A percentile compares a stretch with the other conserved stretches of the same genome.
Evolutionary conservation across 2,329 filamentous ascomycete species (phyloP).

Genomic region (Alternaria angustiovoidea): DNA sequence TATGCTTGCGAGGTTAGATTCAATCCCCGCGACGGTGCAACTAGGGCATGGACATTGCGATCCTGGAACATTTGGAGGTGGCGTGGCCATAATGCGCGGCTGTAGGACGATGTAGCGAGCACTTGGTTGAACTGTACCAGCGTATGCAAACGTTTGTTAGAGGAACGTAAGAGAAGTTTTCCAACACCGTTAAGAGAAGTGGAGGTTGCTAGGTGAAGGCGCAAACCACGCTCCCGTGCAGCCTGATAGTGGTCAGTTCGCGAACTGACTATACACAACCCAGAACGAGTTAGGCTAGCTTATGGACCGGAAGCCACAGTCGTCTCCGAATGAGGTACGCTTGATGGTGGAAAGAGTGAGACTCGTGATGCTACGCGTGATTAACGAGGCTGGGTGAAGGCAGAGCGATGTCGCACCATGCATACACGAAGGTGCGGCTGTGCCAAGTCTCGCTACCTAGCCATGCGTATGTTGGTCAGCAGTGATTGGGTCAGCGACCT

Average conservation of each 20-base stretch:
- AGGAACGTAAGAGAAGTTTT: neutral
- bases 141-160: neutral
- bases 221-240: neutral
- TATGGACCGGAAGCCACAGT: fast-evolving
- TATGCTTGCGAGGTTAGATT: neutral
- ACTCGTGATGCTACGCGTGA: neutral
- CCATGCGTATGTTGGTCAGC: neutral
- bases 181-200: neutral
- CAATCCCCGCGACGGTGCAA: neutral
- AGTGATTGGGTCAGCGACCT: neutral
- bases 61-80: too few relatives aligned
- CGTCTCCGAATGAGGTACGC: fast-evolving
- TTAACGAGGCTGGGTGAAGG: neutral
- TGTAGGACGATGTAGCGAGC: neutral
- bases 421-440: neutral
- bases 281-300: neutral
- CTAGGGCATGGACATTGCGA: neutral
- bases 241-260: neutral
- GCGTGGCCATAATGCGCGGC: neutral
- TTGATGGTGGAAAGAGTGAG: neutral
- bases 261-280: neutral
- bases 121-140: neutral
- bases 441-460: neutral
- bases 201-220: neutral
- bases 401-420: neutral